These are phyloP conservation scores for Hymenoscyphus albidus DNA, from an alignment of 2,329 filamentous ascomycete genomes.

Conservation along the genomic window DNA sequence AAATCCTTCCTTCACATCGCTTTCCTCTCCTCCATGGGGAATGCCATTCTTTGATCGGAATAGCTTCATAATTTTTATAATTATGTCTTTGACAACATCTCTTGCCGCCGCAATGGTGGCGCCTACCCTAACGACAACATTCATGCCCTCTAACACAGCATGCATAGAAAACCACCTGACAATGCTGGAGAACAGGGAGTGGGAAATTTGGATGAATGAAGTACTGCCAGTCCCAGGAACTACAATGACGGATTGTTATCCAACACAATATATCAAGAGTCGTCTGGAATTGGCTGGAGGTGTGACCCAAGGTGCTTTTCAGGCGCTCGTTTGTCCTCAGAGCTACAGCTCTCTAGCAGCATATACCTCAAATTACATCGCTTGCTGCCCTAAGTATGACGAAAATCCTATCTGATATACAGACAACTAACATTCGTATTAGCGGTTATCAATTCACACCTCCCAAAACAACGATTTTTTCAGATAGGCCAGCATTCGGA, in stretches of 20 bases:
- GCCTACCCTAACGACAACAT: slow-evolving; percentile 14
- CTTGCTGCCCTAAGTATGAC: slow-evolving; percentile 29
- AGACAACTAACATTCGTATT: not conserved
- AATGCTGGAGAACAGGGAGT: slow-evolving; percentile 24
- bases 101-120: slow-evolving; percentile 1
- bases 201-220: slow-evolving; percentile 26
- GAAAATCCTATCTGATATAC: not conserved
- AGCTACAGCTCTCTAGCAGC: slow-evolving; percentile 21
- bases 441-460: slow-evolving; percentile 20
- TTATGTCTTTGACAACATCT: slow-evolving; percentile 6
- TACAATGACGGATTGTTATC: slow-evolving; percentile 26
- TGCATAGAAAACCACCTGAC: slow-evolving; percentile 26
- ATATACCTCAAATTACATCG: slow-evolving; percentile 28
- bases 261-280: slow-evolving; percentile 24
- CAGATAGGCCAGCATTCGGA: slow-evolving; percentile 25
- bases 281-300: slow-evolving; percentile 18
- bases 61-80: not conserved
- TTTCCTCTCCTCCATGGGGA: not conserved
- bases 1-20: not conserved
- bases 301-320: slow-evolving; percentile 25
- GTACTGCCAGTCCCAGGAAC: slow-evolving; percentile 25
- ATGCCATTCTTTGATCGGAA: not conserved
- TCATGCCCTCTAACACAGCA: slow-evolving; percentile 15
- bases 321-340: slow-evolving; percentile 24
- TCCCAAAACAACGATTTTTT: slow-evolving; percentile 12